Percentiles rank a stretch among this genome's conserved stretches.
Evolutionary conservation across 2,329 filamentous ascomycete species (phyloP).

Genomic region (Monosporascus sp.): DNA sequence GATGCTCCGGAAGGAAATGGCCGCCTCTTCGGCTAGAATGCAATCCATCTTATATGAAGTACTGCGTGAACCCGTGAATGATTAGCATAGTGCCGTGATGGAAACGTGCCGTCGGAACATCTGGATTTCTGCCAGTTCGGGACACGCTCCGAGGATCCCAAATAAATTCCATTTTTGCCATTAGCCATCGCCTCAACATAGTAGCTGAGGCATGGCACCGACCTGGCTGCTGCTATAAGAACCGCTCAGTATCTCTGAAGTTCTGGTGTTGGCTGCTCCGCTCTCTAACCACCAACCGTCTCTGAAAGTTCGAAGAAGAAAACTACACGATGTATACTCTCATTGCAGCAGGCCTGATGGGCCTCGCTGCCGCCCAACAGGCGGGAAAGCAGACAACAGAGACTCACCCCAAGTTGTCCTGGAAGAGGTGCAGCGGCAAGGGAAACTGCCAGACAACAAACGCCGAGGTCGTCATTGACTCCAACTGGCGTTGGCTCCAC

Average conservation of each 20-base stretch:
- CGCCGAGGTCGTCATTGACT: constrained; percentile 44
- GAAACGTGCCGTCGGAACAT: not conserved
- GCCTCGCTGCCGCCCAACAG: constrained; percentile 36
- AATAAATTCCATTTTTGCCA: not conserved
- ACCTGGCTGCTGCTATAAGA: not conserved
- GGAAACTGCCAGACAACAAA: constrained; percentile 39
- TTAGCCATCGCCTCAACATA: not conserved
- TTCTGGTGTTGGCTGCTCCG: not conserved
- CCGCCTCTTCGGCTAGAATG: not conserved
- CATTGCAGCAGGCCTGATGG: constrained; percentile 29
- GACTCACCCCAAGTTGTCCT: constrained; percentile 41
- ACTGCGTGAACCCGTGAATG: not conserved
- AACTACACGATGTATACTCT: constrained; percentile 22
- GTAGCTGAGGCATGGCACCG: not conserved
- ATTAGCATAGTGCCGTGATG: not conserved
- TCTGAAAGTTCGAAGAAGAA: not conserved
- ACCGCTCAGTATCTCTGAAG: not conserved
- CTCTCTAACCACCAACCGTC: not conserved
- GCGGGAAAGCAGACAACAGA: constrained; percentile 36
- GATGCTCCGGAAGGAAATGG: not conserved
- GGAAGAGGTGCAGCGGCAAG: constrained; percentile 39
- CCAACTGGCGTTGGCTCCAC: constrained; percentile 52
- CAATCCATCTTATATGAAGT: not conserved
- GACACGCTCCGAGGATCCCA: not conserved
- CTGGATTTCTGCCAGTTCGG: not conserved